Percentiles rank a stretch among this genome's conserved stretches.
Conservation (phyloP, 108 stramenopile species). For the Cyclotella atomus region DNA sequence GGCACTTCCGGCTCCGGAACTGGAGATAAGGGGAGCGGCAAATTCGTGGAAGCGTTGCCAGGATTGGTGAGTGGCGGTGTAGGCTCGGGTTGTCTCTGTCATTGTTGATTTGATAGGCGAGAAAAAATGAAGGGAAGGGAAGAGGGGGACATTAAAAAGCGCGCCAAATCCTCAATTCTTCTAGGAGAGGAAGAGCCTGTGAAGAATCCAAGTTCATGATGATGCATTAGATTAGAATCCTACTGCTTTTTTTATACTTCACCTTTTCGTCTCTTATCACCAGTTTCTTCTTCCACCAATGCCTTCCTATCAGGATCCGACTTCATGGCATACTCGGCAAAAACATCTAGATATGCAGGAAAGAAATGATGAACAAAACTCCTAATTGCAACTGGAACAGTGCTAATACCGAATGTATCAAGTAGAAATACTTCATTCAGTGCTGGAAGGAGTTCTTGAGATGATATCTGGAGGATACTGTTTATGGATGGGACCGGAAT, state of each 20-base stretch:
- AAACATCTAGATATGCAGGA: conserved; percentile 71
- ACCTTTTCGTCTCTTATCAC: too few relatives aligned
- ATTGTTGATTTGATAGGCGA: too few relatives aligned
- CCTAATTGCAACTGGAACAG: conserved; percentile 80
- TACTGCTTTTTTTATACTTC: too few relatives aligned
- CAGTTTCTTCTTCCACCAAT: neutral
- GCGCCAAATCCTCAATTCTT: too few relatives aligned
- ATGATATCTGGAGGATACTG: conserved; percentile 56
- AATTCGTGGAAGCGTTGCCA: conserved; percentile 53
- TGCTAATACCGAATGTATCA: conserved; percentile 78
- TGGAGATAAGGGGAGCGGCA: conserved; percentile 33
- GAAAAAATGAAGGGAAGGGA: too few relatives aligned
- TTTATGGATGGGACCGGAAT: conserved; percentile 71
- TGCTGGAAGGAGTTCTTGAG: conserved; percentile 65
- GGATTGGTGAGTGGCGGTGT: conserved; percentile 39
- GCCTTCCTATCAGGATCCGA: neutral
- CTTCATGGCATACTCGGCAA: conserved; percentile 50
- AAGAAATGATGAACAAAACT: conserved; percentile 90
- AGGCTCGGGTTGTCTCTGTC: conserved; percentile 35
- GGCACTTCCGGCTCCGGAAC: conserved; percentile 32
- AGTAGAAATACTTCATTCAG: conserved; percentile 68
- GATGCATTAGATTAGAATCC: too few relatives aligned
- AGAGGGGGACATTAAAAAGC: too few relatives aligned
- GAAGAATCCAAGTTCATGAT: too few relatives aligned
- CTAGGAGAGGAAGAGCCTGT: too few relatives aligned